phyloP scores from a whole-genome alignment of 192 early-diverging fungal genomes.

The Backusella westeae region DNA sequence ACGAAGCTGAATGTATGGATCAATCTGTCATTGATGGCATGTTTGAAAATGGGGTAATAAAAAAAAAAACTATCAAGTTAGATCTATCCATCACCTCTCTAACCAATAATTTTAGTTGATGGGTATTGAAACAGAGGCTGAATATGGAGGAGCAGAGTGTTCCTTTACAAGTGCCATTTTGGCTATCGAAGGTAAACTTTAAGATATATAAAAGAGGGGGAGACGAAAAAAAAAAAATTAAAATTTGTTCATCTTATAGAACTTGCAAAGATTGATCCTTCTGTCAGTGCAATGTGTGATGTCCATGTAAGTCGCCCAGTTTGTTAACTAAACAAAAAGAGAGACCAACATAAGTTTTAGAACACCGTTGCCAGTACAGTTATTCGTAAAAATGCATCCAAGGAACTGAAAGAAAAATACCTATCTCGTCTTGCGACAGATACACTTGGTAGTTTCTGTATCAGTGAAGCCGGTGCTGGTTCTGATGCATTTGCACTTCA shows the following conservation, averaged over 20 bases:
- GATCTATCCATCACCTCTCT: not conserved
- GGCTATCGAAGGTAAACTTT: slow-evolving; percentile 68
- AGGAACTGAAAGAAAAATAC: slow-evolving; percentile 77
- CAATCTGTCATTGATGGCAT: slow-evolving; percentile 71
- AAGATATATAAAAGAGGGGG: not conserved
- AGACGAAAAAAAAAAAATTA: too few relatives aligned
- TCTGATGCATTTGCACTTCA: slow-evolving; percentile 71
- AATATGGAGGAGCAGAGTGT: slow-evolving; percentile 78
- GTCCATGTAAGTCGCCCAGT: slow-evolving; percentile 52
- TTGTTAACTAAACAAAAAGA: not conserved
- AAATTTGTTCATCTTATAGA: slow-evolving; percentile 40
- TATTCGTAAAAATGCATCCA: slow-evolving; percentile 74
- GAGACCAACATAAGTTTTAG: slow-evolving; percentile 33
- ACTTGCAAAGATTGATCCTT: slow-evolving; percentile 92
- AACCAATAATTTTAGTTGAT: not conserved
- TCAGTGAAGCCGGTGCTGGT: slow-evolving; percentile 89
- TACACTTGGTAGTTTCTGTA: slow-evolving; percentile 41
- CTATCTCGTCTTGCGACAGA: slow-evolving; percentile 77
- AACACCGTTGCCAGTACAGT: slow-evolving; percentile 96
- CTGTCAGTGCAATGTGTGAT: slow-evolving; percentile 86
- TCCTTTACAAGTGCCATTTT: slow-evolving; percentile 80
- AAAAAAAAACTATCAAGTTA: not conserved
- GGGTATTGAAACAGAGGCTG: slow-evolving; percentile 76
- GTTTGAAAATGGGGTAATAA: slow-evolving; percentile 77
- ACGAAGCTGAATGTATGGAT: slow-evolving; percentile 85